A percentile compares a stretch with the other conserved stretches of the same genome.
Conservation (phyloP, 2,329 filamentous ascomycete genomes). For the Elsinoe australis region DNA sequence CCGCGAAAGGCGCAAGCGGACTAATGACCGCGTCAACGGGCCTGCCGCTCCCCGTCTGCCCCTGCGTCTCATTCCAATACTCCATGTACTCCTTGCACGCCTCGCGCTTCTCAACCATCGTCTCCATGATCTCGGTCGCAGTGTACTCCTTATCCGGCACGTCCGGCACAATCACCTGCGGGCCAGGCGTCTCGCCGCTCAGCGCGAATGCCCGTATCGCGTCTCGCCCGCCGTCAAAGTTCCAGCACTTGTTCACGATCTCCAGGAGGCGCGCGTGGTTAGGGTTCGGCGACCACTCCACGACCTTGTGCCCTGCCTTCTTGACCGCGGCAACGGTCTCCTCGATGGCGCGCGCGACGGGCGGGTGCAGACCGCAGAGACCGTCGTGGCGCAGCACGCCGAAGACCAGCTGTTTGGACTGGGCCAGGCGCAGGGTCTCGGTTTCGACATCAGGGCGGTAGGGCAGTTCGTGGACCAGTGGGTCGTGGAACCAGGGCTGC, state of each 20-base stretch:
- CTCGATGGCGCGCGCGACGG: constrained; percentile 48
- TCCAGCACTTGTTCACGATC: constrained; percentile 33
- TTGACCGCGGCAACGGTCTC: constrained; percentile 44
- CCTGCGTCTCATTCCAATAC: constrained; percentile 53
- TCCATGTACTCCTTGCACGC: constrained; percentile 54
- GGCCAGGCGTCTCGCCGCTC: constrained; percentile 48
- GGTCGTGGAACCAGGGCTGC: constrained; percentile 60
- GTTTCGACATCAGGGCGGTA: constrained; percentile 48
- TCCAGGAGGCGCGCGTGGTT: constrained; percentile 37
- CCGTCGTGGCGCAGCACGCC: constrained; percentile 49
- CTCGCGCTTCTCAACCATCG: constrained; percentile 48
- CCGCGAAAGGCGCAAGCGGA: constrained; percentile 45
- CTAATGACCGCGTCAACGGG: constrained; percentile 50
- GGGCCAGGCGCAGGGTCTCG: constrained; percentile 34
- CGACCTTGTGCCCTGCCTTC: constrained; percentile 50
- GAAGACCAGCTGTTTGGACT: constrained; percentile 42
- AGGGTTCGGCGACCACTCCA: constrained; percentile 51
- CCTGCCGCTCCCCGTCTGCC: constrained; percentile 35
- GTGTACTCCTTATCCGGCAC: constrained; percentile 30
- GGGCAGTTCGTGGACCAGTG: constrained; percentile 56
- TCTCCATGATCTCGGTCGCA: constrained; percentile 38
- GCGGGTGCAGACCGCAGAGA: constrained; percentile 47
- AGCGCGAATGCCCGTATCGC: constrained; percentile 44
- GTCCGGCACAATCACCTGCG: constrained; percentile 36
- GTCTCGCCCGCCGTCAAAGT: constrained; percentile 46